Percentiles rank a stretch among this genome's conserved stretches.
Conservation (phyloP, 139 green algal species). For the Pseudopediastrum boryanum region DNA sequence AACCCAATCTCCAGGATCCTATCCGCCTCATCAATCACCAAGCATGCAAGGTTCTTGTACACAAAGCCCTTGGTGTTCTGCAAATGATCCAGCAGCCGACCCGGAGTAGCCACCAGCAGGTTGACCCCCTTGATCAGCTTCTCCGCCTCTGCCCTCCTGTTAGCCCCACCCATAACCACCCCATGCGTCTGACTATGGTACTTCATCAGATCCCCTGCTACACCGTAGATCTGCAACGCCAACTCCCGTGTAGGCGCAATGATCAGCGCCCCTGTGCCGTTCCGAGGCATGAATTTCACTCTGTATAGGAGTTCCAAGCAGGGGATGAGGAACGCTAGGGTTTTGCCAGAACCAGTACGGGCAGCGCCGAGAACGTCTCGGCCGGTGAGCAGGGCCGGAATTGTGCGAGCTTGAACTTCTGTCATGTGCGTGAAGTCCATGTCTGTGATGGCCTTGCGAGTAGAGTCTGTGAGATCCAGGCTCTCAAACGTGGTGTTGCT, state of each 20-base stretch:
- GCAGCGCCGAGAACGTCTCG: conserved; percentile 94
- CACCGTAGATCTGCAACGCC: conserved; percentile 94
- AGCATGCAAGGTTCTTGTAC: conserved; percentile 80
- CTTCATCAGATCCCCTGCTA: conserved; percentile 92
- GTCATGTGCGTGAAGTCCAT: conserved; percentile 92
- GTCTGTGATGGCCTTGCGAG: conserved; percentile 64
- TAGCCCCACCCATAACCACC: conserved; percentile 97
- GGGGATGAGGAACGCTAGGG: conserved; percentile 96
- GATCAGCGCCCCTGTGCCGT: conserved; percentile 92
- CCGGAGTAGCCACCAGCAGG: conserved; percentile 93
- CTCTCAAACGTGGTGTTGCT: conserved; percentile 67
- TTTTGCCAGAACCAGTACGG: conserved; percentile 98
- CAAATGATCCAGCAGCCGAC: conserved; percentile 96
- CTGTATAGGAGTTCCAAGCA: conserved; percentile 90
- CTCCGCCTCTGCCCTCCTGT: conserved; percentile 94
- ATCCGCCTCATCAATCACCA: conserved; percentile 98
- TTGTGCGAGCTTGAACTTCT: conserved; percentile 94
- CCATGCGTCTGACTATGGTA: conserved; percentile 94
- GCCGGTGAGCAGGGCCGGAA: conserved; percentile 90
- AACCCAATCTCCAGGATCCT: conserved; percentile 98
- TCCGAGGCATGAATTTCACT: conserved; percentile 93
- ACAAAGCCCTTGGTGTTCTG: conserved; percentile 90
- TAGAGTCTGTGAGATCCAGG: conserved; percentile 74
- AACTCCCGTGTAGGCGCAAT: conserved; percentile 96
- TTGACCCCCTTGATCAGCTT: conserved; percentile 95